phyloP scores from a whole-genome alignment of 1,284 basidiomycete species.

The Psilocybe mexicana region DNA sequence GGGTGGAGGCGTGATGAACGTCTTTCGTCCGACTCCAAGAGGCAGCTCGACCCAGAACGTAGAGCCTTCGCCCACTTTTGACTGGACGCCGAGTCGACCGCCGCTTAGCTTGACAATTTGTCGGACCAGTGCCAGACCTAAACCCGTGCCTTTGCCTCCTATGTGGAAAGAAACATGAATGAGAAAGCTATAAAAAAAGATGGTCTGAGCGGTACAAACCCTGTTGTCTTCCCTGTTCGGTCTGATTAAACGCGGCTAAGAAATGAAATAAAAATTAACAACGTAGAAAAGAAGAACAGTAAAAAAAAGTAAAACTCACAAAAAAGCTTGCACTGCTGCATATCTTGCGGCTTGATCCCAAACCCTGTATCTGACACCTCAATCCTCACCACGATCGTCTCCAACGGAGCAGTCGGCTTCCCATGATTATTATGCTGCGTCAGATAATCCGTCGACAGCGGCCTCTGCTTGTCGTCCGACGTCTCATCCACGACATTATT shows the following conservation, averaged over 20 bases:
- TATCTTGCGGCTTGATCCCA: slow-evolving; percentile 73
- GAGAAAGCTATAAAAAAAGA: not conserved
- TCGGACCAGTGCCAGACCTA: slow-evolving; percentile 87
- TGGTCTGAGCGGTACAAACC: slow-evolving; percentile 31
- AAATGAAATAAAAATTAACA: not conserved
- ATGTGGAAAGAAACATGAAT: slow-evolving; percentile 1
- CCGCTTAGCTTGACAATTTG: slow-evolving; percentile 86
- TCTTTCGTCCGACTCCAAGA: slow-evolving; percentile 41
- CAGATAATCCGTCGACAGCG: slow-evolving; percentile 48
- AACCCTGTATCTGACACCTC: slow-evolving; percentile 82
- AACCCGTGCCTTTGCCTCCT: slow-evolving; percentile 84
- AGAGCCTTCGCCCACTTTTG: slow-evolving; percentile 62
- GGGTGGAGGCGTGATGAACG: slow-evolving; percentile 27
- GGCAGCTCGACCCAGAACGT: slow-evolving; percentile 83
- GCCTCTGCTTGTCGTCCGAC: slow-evolving; percentile 22
- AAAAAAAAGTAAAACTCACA: slow-evolving; percentile 46
- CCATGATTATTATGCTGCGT: slow-evolving; percentile 49
- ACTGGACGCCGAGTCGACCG: slow-evolving; percentile 76
- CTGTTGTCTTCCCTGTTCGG: slow-evolving; percentile 80
- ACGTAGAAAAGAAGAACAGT: not conserved
- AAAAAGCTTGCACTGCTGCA: slow-evolving; percentile 74
- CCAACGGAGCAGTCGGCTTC: slow-evolving; percentile 34
- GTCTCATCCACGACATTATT: slow-evolving; percentile 7
- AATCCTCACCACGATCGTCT: slow-evolving; percentile 74
- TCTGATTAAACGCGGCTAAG: slow-evolving; percentile 74